Base-by-base conservation (phyloP, 306 rosid genomes). In the Casuarina glauca region DNA sequence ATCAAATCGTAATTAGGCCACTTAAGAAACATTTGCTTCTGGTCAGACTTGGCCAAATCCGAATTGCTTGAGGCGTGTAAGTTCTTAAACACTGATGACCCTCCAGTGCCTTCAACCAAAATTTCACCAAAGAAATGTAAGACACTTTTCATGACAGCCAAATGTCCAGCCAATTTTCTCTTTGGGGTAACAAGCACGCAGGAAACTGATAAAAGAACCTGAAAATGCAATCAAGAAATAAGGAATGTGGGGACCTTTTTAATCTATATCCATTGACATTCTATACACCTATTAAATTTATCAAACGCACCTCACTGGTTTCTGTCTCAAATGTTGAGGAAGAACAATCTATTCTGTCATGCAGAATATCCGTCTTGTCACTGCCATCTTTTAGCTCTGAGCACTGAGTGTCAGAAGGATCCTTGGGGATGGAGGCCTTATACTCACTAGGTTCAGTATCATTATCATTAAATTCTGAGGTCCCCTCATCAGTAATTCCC, bases 51-150 rank as follows among this genome's bases (percentile, higher is more conserved):
- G 70, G 85, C 83, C 78, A 78, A 74, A 84, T 91, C 93, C 51
- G 88, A 87, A 88, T 72, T 88, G 81, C 76, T 82, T 60, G 87
- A 80, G 76, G 87, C 87, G 72, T 84, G 85, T 62, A 92, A 95
- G 85, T 91, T 88, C 81, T 77, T 89, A 80, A 95, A 95, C 76
- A 90, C 91, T 48, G 97, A 91, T 76, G 96, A 90, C 74, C 98
- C 97, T 39, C 96, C 97, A 75, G 93, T 92, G 76, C 98, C 97
- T 83, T 95, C 97, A 72, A 95, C 98, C 88, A 91, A 68, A 80
- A 91, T 89, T 74, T 91, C 93, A 64, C 97, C 95, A 78, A 85
- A 95, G 76, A 95, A 95, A 88, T 91, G 98, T 93, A 95, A 80
- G 76, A 86, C 92, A 78, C 88, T 87, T 82, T 95, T 95, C 97